Evolutionary conservation across 2,329 filamentous ascomycete species (phyloP).

Genomic region (Penicillium sp.): DNA sequence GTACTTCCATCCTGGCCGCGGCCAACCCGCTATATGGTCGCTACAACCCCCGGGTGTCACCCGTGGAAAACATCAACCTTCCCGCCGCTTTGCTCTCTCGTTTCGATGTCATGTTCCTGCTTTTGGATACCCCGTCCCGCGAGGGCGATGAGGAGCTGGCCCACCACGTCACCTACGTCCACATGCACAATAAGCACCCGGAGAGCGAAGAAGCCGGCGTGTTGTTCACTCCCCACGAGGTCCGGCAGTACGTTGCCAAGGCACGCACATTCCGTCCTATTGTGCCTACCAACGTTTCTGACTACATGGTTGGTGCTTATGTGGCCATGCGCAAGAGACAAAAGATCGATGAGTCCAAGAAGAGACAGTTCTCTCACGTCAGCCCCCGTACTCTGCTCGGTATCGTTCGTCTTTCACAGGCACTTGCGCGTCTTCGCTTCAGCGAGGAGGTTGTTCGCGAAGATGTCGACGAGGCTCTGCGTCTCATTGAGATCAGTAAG

Average conservation of each 20-base stretch:
- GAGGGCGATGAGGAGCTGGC: slow-evolving; percentile 91
- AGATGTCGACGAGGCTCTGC: slow-evolving; percentile 91
- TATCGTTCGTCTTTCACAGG: slow-evolving; percentile 88
- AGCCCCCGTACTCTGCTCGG: slow-evolving; percentile 91
- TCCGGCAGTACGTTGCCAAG: slow-evolving; percentile 92
- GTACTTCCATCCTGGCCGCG: slow-evolving; percentile 91
- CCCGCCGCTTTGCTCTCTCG: slow-evolving; percentile 94
- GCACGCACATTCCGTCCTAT: slow-evolving; percentile 85
- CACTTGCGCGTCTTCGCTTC: slow-evolving; percentile 87
- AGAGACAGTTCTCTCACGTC: slow-evolving; percentile 91
- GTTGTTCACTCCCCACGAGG: slow-evolving; percentile 89
- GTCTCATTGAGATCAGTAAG: slow-evolving; percentile 90
- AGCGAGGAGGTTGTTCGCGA: slow-evolving; percentile 79
- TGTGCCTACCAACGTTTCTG: slow-evolving; percentile 79
- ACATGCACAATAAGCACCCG: slow-evolving; percentile 94
- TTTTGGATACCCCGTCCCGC: slow-evolving; percentile 87
- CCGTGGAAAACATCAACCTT: slow-evolving; percentile 98
- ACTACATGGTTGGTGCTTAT: slow-evolving; percentile 97
- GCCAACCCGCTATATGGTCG: slow-evolving; percentile 97
- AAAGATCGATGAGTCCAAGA: slow-evolving; percentile 83
- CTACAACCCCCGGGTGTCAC: slow-evolving; percentile 95
- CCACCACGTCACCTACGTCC: slow-evolving; percentile 91
- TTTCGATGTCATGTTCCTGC: slow-evolving; percentile 95
- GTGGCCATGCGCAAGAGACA: slow-evolving; percentile 91
- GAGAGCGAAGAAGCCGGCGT: slow-evolving; percentile 65